Conservation (phyloP, 2,329 filamentous ascomycete genomes). For the Aspergillus candidus region DNA sequence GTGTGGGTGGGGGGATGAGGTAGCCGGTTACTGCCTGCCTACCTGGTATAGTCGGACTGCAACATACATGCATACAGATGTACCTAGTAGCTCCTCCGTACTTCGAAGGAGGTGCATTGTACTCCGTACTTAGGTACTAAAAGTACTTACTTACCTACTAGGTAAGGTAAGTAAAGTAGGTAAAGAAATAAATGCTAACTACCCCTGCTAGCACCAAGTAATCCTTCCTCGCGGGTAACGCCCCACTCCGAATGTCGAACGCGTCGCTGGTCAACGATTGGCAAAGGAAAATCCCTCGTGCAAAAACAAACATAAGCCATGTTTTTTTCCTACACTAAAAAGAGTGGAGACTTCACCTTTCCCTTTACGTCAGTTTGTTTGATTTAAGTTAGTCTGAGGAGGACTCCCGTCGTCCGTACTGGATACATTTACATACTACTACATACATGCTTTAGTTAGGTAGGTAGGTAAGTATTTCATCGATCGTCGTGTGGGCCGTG, state of each 20-base stretch:
- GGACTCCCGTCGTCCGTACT: neutral
- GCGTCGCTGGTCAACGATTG: slow-evolving; percentile 8
- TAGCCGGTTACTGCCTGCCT: no score
- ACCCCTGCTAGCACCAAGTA: no score
- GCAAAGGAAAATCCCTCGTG: slow-evolving; percentile 19
- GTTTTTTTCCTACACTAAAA: slow-evolving; percentile 4
- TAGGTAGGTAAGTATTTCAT: no score
- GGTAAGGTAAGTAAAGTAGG: neutral
- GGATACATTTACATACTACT: neutral
- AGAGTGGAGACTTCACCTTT: slow-evolving; percentile 4
- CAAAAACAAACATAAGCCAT: slow-evolving; percentile 10
- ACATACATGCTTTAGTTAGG: neutral
- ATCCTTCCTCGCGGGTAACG: slow-evolving; percentile 3
- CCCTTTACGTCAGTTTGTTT: slow-evolving; percentile 3
- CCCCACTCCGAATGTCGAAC: neutral
- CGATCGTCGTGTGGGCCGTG: neutral
- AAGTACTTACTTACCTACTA: no score
- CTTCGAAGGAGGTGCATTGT: no score
- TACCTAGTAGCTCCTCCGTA: no score
- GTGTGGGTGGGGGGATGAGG: no score
- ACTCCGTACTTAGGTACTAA: no score
- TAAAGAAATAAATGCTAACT: neutral
- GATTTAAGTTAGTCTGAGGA: neutral
- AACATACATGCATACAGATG: no score
- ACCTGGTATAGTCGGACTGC: no score